Evolutionary conservation across 2,329 filamentous ascomycete genomes (phyloP).

Genomic region (Stachybotrys chartarum): DNA sequence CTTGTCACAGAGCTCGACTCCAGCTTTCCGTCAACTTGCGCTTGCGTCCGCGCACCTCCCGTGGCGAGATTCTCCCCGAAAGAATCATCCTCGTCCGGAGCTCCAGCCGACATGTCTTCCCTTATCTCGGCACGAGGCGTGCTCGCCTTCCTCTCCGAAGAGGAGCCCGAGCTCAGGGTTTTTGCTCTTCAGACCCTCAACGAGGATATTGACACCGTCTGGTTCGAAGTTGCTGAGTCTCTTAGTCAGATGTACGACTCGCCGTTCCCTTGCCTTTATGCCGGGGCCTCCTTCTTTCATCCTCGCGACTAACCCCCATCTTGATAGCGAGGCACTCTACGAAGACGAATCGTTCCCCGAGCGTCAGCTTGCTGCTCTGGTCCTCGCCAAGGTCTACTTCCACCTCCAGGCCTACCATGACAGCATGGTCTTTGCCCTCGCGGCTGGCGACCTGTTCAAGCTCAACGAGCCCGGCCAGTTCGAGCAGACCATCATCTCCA

Average conservation of each 20-base stretch:
- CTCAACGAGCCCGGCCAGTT: conserved; percentile 88
- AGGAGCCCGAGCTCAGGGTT: conserved; percentile 87
- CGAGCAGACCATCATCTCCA: conserved; percentile 97
- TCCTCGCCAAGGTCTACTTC: conserved; percentile 97
- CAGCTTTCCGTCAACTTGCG: conserved; percentile 3
- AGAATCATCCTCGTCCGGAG: conserved; percentile 10
- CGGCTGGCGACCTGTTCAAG: conserved; percentile 91
- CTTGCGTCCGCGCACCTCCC: conserved; percentile 7
- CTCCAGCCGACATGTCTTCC: conserved; percentile 64
- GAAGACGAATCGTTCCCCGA: conserved; percentile 94
- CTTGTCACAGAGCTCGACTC: background rate
- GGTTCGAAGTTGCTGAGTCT: conserved; percentile 92
- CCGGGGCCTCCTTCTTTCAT: background rate
- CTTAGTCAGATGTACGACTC: conserved; percentile 78
- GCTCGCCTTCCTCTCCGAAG: conserved; percentile 90
- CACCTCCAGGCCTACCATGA: conserved; percentile 98
- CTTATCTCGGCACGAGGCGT: conserved; percentile 92
- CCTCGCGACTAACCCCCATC: conserved; percentile 9
- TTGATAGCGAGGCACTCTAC: conserved; percentile 80
- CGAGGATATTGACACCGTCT: conserved; percentile 92
- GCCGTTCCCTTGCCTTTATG: background rate
- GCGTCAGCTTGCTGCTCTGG: conserved; percentile 86
- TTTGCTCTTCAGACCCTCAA: conserved; percentile 95
- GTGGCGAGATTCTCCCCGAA: conserved; percentile 8
- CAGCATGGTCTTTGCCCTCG: conserved; percentile 96